Percentiles rank a stretch among this genome's conserved stretches.
These are phyloP conservation scores for Saccharomycopsis capsularis DNA, from an alignment of 805 yeast genomes.

Conservation along the genomic window DNA sequence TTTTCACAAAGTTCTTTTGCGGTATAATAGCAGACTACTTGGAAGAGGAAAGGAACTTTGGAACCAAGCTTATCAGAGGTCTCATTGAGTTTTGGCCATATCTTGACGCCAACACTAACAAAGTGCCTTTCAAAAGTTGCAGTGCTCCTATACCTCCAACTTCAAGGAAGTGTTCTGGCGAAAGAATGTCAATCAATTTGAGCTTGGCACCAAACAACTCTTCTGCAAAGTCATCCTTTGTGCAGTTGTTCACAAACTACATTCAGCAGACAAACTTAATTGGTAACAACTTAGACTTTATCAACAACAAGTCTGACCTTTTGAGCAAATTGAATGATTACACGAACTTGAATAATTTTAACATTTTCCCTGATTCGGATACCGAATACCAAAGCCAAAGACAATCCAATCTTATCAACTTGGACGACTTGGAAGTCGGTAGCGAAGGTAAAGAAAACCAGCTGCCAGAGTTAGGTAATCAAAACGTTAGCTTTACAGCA, in stretches of 20 bases:
- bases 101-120: constrained; percentile 13
- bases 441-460: constrained; percentile 8
- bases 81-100: constrained; percentile 44
- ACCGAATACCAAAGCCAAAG: background rate
- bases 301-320: constrained; percentile 8
- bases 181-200: background rate
- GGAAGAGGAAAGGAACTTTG: constrained; percentile 41
- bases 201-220: background rate
- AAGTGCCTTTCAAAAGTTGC: constrained; percentile 14
- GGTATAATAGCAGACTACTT: constrained; percentile 39
- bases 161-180: constrained; percentile 17
- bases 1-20: constrained; percentile 49
- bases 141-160: constrained; percentile 21
- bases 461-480: background rate
- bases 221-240: background rate
- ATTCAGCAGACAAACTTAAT: constrained; percentile 1
- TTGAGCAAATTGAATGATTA: constrained; percentile 7
- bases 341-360: constrained; percentile 15
- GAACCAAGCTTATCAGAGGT: constrained; percentile 47
- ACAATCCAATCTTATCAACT: background rate
- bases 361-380: constrained; percentile 13
- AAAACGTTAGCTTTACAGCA: too few species aligned
- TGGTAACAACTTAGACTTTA: background rate
- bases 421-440: background rate
- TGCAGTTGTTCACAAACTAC: background rate